Evolutionary conservation across 1,139 yeast species (phyloP).

Genomic region (Citeromyces siamensis): DNA sequence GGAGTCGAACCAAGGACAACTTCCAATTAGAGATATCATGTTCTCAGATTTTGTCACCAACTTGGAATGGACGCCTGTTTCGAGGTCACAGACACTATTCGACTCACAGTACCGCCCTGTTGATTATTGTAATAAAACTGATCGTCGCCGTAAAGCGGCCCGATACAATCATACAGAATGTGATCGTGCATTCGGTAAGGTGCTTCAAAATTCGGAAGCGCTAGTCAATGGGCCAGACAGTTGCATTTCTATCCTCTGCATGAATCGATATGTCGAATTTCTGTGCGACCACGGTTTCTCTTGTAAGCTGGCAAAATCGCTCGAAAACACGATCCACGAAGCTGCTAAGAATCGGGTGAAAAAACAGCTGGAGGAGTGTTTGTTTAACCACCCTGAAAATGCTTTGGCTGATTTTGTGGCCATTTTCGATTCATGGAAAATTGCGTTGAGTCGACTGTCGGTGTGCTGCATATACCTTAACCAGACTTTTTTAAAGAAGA

Average conservation of each 20-base stretch:
- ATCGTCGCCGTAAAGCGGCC: too few relatives aligned
- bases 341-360: neutral
- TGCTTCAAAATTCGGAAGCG: neutral
- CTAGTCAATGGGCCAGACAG: neutral
- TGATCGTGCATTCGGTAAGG: neutral
- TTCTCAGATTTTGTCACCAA: too few relatives aligned
- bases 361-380: neutral
- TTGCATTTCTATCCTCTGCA: neutral
- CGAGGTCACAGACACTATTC: too few relatives aligned
- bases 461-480: neutral
- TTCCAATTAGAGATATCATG: too few relatives aligned
- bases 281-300: neutral
- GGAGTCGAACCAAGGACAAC: too few relatives aligned
- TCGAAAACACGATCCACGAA: neutral
- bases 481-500: neutral
- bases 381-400: neutral
- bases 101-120: too few relatives aligned
- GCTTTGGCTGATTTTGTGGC: neutral
- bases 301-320: neutral
- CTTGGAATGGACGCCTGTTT: too few relatives aligned
- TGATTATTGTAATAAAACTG: too few relatives aligned
- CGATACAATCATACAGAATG: neutral
- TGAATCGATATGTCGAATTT: neutral
- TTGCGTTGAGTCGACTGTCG: neutral
- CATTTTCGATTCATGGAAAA: neutral